phyloP scores from a whole-genome alignment of 345 rosid species.

The Salix purpurea region DNA sequence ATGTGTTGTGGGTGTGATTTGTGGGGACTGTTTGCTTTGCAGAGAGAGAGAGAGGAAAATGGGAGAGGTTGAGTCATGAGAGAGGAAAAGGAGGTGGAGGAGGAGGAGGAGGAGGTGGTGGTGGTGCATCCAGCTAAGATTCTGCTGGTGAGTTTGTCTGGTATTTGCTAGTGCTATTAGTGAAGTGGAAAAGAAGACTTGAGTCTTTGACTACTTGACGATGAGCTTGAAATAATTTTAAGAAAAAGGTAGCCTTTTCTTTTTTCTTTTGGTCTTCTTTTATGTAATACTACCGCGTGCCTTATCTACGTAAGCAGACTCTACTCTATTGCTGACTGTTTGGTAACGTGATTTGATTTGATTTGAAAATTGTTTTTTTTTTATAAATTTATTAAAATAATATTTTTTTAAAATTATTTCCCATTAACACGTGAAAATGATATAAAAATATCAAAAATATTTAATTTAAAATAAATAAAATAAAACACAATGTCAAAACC shows the following conservation, averaged over 20 bases:
- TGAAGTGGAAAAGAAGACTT: background rate
- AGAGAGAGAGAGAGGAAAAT: background rate
- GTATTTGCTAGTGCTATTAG: background rate
- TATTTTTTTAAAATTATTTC: too few relatives aligned
- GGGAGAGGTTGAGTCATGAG: background rate
- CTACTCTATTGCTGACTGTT: too few relatives aligned
- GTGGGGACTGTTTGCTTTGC: background rate
- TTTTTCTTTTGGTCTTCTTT: too few relatives aligned
- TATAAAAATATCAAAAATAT: too few relatives aligned
- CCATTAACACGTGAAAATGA: accelerated
- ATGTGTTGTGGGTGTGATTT: background rate
- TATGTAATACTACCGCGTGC: background rate
- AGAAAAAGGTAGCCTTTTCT: too few relatives aligned
- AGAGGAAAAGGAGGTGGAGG: background rate
- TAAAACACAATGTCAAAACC: too few relatives aligned
- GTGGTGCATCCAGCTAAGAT: constrained; percentile 80
- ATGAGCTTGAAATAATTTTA: too few relatives aligned
- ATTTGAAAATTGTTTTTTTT: too few relatives aligned
- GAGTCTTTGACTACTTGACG: too few relatives aligned
- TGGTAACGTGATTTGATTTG: too few relatives aligned
- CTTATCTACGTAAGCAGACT: background rate
- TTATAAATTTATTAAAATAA: too few relatives aligned
- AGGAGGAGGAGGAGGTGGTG: background rate
- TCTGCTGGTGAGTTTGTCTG: constrained; percentile 35
- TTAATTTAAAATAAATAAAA: too few relatives aligned